phyloP scores from a whole-genome alignment of 2,329 filamentous ascomycete species.

The Paecilomyces sp. region DNA sequence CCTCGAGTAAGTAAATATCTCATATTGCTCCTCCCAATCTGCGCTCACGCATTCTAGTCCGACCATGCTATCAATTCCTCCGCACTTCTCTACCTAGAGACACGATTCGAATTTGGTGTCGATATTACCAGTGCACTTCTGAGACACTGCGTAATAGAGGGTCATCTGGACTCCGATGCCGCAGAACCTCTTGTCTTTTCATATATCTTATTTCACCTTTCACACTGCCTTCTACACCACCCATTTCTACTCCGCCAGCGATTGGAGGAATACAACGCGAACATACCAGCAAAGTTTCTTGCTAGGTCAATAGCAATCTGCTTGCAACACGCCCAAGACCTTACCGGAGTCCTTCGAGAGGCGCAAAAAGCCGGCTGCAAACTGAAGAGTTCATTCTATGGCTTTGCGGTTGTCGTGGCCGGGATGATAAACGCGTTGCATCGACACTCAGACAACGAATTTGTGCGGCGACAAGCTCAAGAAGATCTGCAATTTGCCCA shows the following conservation, averaged over 20 bases:
- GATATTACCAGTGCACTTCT: slow-evolving; percentile 3
- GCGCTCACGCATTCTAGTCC: neutral
- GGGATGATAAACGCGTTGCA: neutral
- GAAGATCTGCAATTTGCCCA: neutral
- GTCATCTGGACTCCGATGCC: slow-evolving; percentile 7
- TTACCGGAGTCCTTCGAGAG: neutral
- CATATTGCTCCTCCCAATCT: neutral
- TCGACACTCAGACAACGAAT: neutral
- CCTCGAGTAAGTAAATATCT: neutral
- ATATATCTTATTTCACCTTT: slow-evolving; percentile 26
- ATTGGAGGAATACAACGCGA: neutral
- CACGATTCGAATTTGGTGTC: neutral
- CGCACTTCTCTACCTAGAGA: neutral
- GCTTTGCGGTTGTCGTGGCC: neutral
- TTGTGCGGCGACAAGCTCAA: neutral
- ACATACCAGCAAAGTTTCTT: neutral
- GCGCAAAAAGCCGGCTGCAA: neutral
- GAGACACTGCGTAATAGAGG: slow-evolving; percentile 6
- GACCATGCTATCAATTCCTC: neutral
- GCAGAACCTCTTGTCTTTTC: slow-evolving; percentile 23
- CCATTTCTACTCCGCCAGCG: slow-evolving; percentile 21
- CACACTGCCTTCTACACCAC: slow-evolving; percentile 30
- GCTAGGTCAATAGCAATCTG: neutral
- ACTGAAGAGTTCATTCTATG: neutral
- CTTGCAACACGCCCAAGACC: neutral